Conservation (phyloP, 768 basidiomycete species). For the Lentinula boryana region DNA sequence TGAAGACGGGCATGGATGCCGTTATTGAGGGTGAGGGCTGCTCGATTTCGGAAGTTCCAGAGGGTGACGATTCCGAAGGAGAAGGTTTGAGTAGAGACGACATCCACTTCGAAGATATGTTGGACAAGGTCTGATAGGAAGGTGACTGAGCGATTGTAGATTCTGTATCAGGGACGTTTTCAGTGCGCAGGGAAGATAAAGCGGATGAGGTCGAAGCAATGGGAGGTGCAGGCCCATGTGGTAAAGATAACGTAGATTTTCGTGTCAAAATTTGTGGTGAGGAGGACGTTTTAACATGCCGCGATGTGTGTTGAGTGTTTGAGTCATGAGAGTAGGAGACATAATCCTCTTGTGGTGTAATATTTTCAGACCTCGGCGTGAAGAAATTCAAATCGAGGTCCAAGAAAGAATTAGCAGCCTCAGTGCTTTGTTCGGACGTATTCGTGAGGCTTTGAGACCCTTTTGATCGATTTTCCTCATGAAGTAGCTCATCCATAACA, state of each 20-base stretch:
- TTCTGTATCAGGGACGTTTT: slow-evolving; percentile 3
- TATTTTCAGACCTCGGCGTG: background rate
- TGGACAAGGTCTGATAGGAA: slow-evolving; percentile 37
- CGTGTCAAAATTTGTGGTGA: slow-evolving; percentile 27
- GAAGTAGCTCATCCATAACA: slow-evolving; percentile 58
- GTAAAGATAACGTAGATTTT: slow-evolving; percentile 19
- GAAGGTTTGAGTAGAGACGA: slow-evolving; percentile 34
- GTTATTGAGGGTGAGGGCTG: background rate
- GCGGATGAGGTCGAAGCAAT: slow-evolving; percentile 18
- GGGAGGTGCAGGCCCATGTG: slow-evolving; percentile 12
- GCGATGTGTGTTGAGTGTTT: slow-evolving; percentile 6
- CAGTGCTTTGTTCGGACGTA: background rate
- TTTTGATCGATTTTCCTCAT: slow-evolving; percentile 67
- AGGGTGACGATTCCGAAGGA: background rate
- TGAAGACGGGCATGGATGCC: background rate
- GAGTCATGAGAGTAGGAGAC: background rate
- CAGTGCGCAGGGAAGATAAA: slow-evolving; percentile 12
- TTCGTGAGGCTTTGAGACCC: slow-evolving; percentile 27
- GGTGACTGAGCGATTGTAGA: slow-evolving; percentile 3
- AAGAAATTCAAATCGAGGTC: slow-evolving; percentile 29
- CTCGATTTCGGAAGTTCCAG: background rate
- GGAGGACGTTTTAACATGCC: slow-evolving; percentile 20
- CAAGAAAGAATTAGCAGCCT: slow-evolving; percentile 14
- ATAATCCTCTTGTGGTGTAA: background rate
- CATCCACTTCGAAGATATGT: slow-evolving; percentile 45